These are phyloP conservation scores for Isabelozyma heimii DNA, from an alignment of 805 yeast genomes.

Conservation along the genomic window DNA sequence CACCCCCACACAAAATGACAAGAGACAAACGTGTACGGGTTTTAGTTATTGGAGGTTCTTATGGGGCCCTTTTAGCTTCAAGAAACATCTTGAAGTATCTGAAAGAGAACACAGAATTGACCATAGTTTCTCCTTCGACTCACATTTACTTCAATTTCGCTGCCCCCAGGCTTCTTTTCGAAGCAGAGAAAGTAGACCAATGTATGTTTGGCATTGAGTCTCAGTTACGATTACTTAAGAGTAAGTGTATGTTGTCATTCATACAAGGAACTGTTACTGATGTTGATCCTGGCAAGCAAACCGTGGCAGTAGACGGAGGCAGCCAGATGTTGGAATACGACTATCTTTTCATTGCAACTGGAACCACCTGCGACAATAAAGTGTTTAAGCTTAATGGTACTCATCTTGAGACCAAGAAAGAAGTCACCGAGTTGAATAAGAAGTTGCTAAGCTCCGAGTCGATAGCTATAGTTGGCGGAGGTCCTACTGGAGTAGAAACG, in stretches of 20 bases:
- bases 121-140: conserved; percentile 24
- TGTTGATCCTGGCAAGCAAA: conserved; percentile 22
- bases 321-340: conserved; percentile 22
- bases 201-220: conserved; percentile 15
- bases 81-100: neutral
- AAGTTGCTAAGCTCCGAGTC: conserved; percentile 17
- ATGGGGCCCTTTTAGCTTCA: neutral
- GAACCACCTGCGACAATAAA: conserved; percentile 18
- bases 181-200: conserved; percentile 16
- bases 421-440: conserved; percentile 11
- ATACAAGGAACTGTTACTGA: conserved; percentile 23
- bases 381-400: conserved; percentile 24
- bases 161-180: conserved; percentile 29
- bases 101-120: conserved; percentile 5
- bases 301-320: conserved; percentile 5
- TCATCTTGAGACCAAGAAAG: conserved; percentile 10
- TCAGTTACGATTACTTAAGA: conserved; percentile 12
- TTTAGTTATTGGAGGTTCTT: neutral
- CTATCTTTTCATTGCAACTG: conserved; percentile 34
- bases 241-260: conserved; percentile 11
- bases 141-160: conserved; percentile 22
- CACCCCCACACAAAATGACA: neutral
- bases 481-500: conserved; percentile 37
- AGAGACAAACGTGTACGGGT: neutral
- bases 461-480: conserved; percentile 40